A percentile compares a stretch with the other conserved stretches of the same genome.
phyloP scores from a whole-genome alignment of 192 early-diverging fungal genomes.

The Backusella australiensis region DNA sequence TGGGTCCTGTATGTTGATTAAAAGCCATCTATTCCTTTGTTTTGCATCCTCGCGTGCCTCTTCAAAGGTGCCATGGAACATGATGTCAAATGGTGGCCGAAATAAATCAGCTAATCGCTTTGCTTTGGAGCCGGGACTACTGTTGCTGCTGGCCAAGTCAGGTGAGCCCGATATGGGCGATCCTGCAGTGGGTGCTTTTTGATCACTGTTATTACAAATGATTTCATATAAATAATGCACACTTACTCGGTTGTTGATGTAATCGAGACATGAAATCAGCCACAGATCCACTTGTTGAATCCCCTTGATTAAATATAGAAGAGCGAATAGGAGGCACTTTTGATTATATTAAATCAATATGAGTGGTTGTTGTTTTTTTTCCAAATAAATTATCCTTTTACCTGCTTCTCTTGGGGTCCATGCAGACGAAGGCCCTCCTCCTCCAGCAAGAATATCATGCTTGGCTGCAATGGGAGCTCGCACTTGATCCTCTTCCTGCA shows the following conservation, averaged over 20 bases:
- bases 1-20: constrained; percentile 84
- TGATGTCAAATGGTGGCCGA: constrained; percentile 85
- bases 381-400: background rate
- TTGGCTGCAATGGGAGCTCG: constrained; percentile 85
- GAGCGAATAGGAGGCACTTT: constrained; percentile 4
- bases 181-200: background rate
- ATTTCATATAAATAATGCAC: background rate
- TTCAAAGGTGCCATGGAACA: constrained; percentile 73
- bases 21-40: constrained; percentile 70
- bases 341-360: background rate
- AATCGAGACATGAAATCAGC: constrained; percentile 52
- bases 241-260: constrained; percentile 1
- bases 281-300: constrained; percentile 46
- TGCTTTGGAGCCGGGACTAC: constrained; percentile 32
- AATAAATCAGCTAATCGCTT: constrained; percentile 77
- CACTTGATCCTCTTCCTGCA: constrained; percentile 45
- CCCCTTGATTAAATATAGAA: constrained; percentile 41
- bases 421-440: constrained; percentile 17
- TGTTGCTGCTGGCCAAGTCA: background rate
- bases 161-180: background rate
- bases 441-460: constrained; percentile 71
- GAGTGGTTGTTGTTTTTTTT: background rate
- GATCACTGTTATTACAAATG: background rate
- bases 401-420: constrained; percentile 2
- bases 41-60: constrained; percentile 53